Evolutionary conservation across 805 yeast genomes (phyloP).

Genomic region (Candida hispaniensis): DNA sequence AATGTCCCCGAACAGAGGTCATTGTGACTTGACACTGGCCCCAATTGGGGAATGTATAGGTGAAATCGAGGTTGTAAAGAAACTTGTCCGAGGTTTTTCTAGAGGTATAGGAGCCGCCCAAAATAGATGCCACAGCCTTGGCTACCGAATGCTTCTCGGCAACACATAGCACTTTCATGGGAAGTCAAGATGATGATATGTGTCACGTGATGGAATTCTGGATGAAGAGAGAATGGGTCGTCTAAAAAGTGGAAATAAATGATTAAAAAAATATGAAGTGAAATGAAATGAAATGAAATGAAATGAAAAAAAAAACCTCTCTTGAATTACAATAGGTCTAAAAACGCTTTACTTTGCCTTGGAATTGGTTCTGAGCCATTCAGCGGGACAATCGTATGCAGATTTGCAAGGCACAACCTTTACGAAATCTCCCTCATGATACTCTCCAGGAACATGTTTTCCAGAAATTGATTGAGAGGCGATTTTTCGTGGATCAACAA

Average conservation of each 20-base stretch:
- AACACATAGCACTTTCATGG: conserved; percentile 78
- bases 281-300: too few relatives aligned
- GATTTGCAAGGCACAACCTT: conserved; percentile 41
- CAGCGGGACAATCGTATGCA: conserved; percentile 14
- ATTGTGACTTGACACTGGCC: conserved; percentile 74
- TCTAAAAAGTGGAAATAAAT: too few relatives aligned
- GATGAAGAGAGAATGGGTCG: too few relatives aligned
- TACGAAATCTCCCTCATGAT: conserved; percentile 35
- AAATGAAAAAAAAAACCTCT: too few relatives aligned
- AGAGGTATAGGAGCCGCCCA: conserved; percentile 53
- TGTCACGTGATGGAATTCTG: too few relatives aligned
- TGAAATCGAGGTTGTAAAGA: conserved; percentile 71
- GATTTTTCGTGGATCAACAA: conserved; percentile 55
- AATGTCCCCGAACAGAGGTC: conserved; percentile 89
- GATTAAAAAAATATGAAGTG: too few relatives aligned
- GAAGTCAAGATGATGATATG: conserved; percentile 50
- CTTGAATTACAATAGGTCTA: too few relatives aligned
- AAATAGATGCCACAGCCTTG: conserved; percentile 60
- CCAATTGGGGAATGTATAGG: conserved; percentile 48
- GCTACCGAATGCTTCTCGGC: conserved; percentile 97
- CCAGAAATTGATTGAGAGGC: conserved; percentile 27
- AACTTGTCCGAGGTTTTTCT: conserved; percentile 46
- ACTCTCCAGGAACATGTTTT: conserved; percentile 23
- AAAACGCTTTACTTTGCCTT: too few relatives aligned
- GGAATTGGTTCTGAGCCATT: too few relatives aligned